A percentile compares a stretch with the other conserved stretches of the same genome.
These are phyloP conservation scores for Rhodotorula sphaerocarpa DNA, from an alignment of 768 basidiomycete genomes.

Conservation along the genomic window DNA sequence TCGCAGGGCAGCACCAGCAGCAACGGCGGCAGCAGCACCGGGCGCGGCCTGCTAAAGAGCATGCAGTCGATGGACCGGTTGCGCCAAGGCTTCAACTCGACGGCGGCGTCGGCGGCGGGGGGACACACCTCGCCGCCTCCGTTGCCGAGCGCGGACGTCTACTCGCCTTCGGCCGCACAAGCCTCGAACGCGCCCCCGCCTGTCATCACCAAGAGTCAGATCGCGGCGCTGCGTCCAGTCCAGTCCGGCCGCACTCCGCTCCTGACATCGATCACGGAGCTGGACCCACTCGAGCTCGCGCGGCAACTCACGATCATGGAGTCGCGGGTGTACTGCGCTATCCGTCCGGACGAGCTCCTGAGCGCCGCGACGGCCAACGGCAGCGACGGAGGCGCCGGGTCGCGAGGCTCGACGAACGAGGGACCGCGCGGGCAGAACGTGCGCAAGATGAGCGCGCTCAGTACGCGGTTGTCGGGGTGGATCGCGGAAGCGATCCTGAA, in stretches of 20 bases:
- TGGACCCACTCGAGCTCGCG: slow-evolving; percentile 83
- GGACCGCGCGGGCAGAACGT: slow-evolving; percentile 54
- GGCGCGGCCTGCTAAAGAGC: neutral
- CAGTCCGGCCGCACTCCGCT: slow-evolving; percentile 23
- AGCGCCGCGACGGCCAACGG: slow-evolving; percentile 4
- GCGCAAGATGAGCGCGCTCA: slow-evolving; percentile 73
- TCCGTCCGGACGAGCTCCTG: slow-evolving; percentile 79
- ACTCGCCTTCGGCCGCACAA: slow-evolving; percentile 43
- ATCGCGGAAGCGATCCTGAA: slow-evolving; percentile 87
- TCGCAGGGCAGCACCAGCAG: neutral
- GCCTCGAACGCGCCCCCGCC: slow-evolving; percentile 57
- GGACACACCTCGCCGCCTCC: no score
- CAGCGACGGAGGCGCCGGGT: neutral
- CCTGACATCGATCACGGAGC: slow-evolving; percentile 69
- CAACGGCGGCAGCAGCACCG: neutral
- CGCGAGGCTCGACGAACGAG: neutral
- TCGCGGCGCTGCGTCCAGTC: slow-evolving; percentile 59
- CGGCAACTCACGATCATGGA: slow-evolving; percentile 93
- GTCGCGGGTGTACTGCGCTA: slow-evolving; percentile 71
- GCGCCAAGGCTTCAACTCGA: slow-evolving; percentile 26
- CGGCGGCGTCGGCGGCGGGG: slow-evolving; percentile 9
- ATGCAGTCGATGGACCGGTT: slow-evolving; percentile 36
- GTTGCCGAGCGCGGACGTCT: slow-evolving; percentile 17
- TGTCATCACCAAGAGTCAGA: slow-evolving; percentile 68
- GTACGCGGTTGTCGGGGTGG: slow-evolving; percentile 90